A percentile compares a stretch with the other conserved stretches of the same genome.
Evolutionary conservation across 1,284 basidiomycete genomes (phyloP).

Genomic region (Mycosarcoma mackinlayi): DNA sequence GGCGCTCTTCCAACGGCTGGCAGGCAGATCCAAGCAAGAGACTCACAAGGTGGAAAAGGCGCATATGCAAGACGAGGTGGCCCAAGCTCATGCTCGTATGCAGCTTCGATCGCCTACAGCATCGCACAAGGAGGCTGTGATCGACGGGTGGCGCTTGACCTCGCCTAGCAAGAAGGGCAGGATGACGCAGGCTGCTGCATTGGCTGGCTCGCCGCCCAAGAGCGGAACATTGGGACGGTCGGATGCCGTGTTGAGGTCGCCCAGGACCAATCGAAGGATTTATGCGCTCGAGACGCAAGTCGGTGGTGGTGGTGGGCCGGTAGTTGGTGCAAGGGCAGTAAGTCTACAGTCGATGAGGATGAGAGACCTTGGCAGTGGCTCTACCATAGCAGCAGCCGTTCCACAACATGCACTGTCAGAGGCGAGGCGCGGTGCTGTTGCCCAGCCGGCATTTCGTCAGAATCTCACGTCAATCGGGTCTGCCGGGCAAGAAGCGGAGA

Average conservation of each 20-base stretch:
- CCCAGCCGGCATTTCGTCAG: not conserved
- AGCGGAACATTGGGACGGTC: too few relatives aligned
- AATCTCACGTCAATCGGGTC: not conserved
- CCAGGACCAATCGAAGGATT: constrained; percentile 36
- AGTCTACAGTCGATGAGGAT: constrained; percentile 11
- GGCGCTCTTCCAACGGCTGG: constrained; percentile 32
- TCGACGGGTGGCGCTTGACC: too few relatives aligned
- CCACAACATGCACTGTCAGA: constrained; percentile 16
- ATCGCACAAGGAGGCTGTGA: not conserved
- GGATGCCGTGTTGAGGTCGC: constrained; percentile 22
- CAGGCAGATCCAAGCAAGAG: constrained; percentile 18
- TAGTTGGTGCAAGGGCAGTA: constrained; percentile 1
- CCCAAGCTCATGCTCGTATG: constrained; percentile 29
- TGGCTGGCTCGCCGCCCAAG: constrained; percentile 1
- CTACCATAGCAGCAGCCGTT: not conserved
- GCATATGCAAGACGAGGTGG: constrained; percentile 22
- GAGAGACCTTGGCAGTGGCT: not conserved
- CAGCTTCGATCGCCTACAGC: constrained; percentile 1
- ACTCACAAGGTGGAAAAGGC: constrained; percentile 10
- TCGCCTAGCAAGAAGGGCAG: constrained; percentile 1
- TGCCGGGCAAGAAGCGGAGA: too few relatives aligned
- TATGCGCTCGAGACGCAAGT: constrained; percentile 49
- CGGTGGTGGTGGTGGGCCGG: not conserved
- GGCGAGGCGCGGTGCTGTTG: not conserved
- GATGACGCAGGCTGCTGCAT: constrained; percentile 7